Evolutionary conservation across 2,329 filamentous ascomycete species (phyloP).

Genomic region (Scedosporium aurantiacum): DNA sequence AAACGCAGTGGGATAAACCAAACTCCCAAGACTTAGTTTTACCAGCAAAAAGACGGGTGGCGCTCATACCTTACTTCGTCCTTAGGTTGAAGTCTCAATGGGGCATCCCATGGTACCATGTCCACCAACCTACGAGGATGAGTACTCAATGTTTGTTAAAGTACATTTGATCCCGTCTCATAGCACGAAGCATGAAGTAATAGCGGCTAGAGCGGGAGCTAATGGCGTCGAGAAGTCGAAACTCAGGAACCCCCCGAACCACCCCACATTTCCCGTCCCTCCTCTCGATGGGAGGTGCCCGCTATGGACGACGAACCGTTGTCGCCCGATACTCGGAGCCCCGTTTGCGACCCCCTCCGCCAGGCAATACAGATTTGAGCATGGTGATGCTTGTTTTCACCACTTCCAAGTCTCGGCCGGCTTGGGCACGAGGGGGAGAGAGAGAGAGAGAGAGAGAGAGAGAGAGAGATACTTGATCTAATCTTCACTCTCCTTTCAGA

Average conservation of each 20-base stretch:
- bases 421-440: neutral
- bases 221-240: neutral
- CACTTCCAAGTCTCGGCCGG: neutral
- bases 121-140: no score
- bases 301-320: neutral
- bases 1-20: neutral
- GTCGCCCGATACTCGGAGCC: neutral
- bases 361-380: neutral
- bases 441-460: neutral
- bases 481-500: neutral
- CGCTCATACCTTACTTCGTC: neutral
- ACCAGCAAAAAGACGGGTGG: neutral
- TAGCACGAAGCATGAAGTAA: no score
- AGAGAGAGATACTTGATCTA: neutral
- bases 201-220: slow-evolving; percentile 1
- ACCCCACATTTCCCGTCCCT: neutral
- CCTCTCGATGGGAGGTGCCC: neutral
- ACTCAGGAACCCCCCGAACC: neutral
- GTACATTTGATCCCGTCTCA: no score
- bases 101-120: no score
- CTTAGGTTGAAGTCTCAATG: no score
- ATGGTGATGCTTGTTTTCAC: no score
- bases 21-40: no score
- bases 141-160: no score
- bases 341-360: neutral